These are phyloP conservation scores for Fagopyrum tataricum DNA, from an alignment of 148 eudicot genomes.

Conservation along the genomic window DNA sequence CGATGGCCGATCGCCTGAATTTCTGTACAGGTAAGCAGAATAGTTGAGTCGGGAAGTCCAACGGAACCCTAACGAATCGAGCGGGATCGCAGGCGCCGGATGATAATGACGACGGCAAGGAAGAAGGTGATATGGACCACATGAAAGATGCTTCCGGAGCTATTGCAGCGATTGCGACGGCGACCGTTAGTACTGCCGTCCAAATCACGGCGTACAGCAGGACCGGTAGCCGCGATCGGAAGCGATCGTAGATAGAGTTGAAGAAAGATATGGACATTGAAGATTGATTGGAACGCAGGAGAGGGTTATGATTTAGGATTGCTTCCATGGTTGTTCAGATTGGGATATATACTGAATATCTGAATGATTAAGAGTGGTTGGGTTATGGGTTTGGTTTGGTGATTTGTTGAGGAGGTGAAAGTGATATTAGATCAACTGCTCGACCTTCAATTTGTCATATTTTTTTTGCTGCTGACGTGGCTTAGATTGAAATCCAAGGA, in stretches of 20 bases:
- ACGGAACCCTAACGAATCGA: slow-evolving; percentile 42
- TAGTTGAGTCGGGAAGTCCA: slow-evolving; percentile 50
- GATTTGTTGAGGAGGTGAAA: slow-evolving; percentile 9
- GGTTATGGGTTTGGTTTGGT: neutral
- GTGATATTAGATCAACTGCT: slow-evolving; percentile 27
- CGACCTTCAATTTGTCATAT: neutral
- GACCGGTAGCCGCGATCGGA: slow-evolving; percentile 31
- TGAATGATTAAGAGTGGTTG: too few species aligned
- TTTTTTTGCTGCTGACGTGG: too few species aligned
- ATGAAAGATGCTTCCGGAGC: slow-evolving; percentile 57
- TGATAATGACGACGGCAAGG: slow-evolving; percentile 31
- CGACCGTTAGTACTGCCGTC: slow-evolving; percentile 50
- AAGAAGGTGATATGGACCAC: slow-evolving; percentile 41
- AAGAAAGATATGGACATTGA: neutral
- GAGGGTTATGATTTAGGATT: too few species aligned
- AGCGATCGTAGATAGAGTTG: neutral
- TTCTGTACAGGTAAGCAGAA: slow-evolving; percentile 50
- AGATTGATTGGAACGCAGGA: neutral
- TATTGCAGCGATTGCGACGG: slow-evolving; percentile 53
- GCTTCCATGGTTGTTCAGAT: neutral
- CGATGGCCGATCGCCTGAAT: slow-evolving; percentile 46
- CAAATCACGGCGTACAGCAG: slow-evolving; percentile 52
- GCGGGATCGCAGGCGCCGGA: slow-evolving; percentile 28
- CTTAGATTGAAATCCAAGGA: too few species aligned
- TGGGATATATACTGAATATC: neutral